Evolutionary conservation across 345 rosid genomes (phyloP), one percentile per base, ranked within the genome.

Genomic region (Iberis pinnata): DNA sequence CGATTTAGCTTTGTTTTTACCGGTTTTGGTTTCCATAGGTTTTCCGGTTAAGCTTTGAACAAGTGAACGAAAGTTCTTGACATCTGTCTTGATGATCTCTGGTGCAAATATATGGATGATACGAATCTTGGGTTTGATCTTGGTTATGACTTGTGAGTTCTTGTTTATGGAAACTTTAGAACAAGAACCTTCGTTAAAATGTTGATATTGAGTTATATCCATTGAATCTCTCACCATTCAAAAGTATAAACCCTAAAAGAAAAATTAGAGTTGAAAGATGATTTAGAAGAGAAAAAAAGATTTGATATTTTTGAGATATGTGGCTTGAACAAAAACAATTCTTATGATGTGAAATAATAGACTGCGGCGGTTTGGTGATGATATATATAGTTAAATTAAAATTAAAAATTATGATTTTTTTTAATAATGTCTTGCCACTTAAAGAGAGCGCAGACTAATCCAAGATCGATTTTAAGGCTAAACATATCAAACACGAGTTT

Each of bases 81-180:
- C 90, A 58, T 88, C 97, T 12, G 97, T 88, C 71, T 85, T 81
- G 83, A 88, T 88, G 58, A 93, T 77, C 72, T 85, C 95, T 14
- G 98, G 98, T 22, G 95, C 95, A 61, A 83, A 81, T 59, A 85
- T 78, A 76, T 93, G 94, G 59, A 86, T 79, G 43, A 93, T 83
- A 9, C 95, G 78, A 27, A 88, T 74, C 74, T 80, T 83, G 0
- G 95, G 95, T 79, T 86, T 83, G 44, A 67, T 27, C 71, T 89
- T 86, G 41, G 93, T 58, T 41, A 80, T 75, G 8, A 62, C 53
- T 3, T 58, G 78, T 18, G 96, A 90, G 42, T 67, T 63, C 47
- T 52, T 76, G 65, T 73, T 76, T 53, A 82, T 52, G 64, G 62
- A 56, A 70, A 70, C 66, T 70, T 61, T 70, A 59, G 74, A 59